phyloP scores from a whole-genome alignment of 768 basidiomycete species.

The Suillus alpinus region DNA sequence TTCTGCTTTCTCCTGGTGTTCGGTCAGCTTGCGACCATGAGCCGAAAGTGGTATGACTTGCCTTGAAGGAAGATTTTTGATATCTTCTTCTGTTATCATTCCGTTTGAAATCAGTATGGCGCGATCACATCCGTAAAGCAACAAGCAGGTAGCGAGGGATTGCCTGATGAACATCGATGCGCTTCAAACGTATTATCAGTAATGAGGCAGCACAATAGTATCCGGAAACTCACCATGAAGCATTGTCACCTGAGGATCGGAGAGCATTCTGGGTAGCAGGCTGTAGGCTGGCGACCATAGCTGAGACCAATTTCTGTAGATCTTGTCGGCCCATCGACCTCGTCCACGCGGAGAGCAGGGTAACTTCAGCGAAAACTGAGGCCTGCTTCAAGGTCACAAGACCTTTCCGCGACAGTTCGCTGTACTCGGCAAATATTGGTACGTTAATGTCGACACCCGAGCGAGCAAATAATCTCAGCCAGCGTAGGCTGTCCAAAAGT shows the following conservation, averaged over 20 bases:
- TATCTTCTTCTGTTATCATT: conserved; percentile 48
- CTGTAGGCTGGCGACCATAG: conserved; percentile 45
- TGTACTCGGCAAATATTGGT: conserved; percentile 47
- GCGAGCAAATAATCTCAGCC: conserved; percentile 58
- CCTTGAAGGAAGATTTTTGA: conserved; percentile 55
- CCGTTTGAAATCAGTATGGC: conserved; percentile 40
- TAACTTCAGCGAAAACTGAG: conserved; percentile 49
- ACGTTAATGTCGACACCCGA: conserved; percentile 67
- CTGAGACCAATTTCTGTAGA: conserved; percentile 48
- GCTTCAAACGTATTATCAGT: background rate
- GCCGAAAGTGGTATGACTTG: conserved; percentile 25
- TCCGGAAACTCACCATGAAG: conserved; percentile 34
- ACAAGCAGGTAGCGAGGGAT: conserved; percentile 58
- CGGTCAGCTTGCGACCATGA: background rate
- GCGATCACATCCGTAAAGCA: conserved; percentile 67
- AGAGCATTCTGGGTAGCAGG: conserved; percentile 38
- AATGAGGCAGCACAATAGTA: background rate
- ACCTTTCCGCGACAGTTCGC: conserved; percentile 37
- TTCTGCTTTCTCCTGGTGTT: conserved; percentile 46
- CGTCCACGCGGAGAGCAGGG: conserved; percentile 60
- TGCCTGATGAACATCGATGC: conserved; percentile 53
- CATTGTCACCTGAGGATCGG: conserved; percentile 23
- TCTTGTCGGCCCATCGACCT: conserved; percentile 57
- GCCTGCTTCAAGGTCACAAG: conserved; percentile 42
- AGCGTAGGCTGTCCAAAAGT: conserved; percentile 47